phyloP scores from a whole-genome alignment of 495 filamentous ascomycete species.

The Xanthoparmelia taractica region DNA sequence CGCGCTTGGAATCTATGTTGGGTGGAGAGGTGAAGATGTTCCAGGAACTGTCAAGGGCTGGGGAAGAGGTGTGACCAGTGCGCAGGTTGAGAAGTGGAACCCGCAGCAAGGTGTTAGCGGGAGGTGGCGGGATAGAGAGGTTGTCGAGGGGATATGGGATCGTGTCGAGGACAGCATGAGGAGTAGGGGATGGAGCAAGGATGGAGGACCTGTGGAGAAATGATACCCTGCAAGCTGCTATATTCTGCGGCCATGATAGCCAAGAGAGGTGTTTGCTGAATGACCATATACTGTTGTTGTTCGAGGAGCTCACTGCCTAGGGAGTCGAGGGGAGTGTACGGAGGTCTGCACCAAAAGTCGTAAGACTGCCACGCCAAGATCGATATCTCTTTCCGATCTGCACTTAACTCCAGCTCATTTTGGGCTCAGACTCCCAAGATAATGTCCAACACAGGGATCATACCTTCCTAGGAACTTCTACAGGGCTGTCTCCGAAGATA shows the following conservation, averaged over 20 bases:
- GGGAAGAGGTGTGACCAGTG: slow-evolving; percentile 72
- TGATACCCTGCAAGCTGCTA: slow-evolving; percentile 5
- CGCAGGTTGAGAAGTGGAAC: slow-evolving; percentile 72
- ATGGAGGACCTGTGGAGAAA: slow-evolving; percentile 44
- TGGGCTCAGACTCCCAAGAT: too few relatives aligned
- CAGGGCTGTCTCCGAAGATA: too few relatives aligned
- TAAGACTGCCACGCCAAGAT: too few relatives aligned
- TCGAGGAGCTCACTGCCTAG: too few relatives aligned
- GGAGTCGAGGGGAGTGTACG: too few relatives aligned
- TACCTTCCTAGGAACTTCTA: too few relatives aligned
- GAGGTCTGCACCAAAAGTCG: too few relatives aligned
- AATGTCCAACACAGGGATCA: too few relatives aligned
- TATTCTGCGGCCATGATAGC: neutral
- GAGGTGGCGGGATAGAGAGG: slow-evolving; percentile 85
- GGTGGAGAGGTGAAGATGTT: slow-evolving; percentile 77
- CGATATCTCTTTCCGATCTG: too few relatives aligned
- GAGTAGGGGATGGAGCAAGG: slow-evolving; percentile 70
- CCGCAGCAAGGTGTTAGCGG: slow-evolving; percentile 47
- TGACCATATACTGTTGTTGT: too few relatives aligned
- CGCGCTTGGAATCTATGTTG: slow-evolving; percentile 78
- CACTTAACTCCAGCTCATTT: too few relatives aligned
- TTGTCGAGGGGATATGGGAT: slow-evolving; percentile 90
- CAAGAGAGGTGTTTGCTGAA: neutral
- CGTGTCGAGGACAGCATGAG: slow-evolving; percentile 84
- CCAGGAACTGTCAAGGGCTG: slow-evolving; percentile 71